Evolutionary conservation across 1,284 basidiomycete species (phyloP), one percentile per base, ranked within the genome.

Genomic region (Apiotrichum veenhuisii): DNA sequence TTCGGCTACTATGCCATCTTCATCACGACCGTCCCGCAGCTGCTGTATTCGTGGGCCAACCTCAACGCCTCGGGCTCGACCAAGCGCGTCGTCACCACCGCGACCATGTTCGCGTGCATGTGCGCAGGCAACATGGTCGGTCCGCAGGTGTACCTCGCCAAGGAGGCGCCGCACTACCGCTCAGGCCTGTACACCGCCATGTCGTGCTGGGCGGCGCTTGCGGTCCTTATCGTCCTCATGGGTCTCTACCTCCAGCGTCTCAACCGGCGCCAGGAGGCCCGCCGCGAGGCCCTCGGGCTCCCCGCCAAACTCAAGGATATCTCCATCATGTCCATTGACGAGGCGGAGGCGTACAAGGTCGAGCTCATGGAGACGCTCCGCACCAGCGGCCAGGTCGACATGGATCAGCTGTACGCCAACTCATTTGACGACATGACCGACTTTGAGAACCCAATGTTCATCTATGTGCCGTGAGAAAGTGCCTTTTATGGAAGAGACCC

Each of bases 111-210:
- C 41, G 68, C 51, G 14, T 64, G 62, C 25, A 61, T 66, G 10
- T 67, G 65, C 17, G 52, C 67, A 43, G 68, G 68, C 37, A 47
- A 50, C 46, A 61, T 68, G 38, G 58, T 72, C 52, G 72, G 72
- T 14, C 72, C 72, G 12, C 71, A 72, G 49, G 71, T 73, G 48
- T 74, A 73, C 64, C 64, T 73, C 14, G 38, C 59, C 18, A 25
- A 43, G 18, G 70, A 74, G 50, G 59, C 59, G 5, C 72, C 71
- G 1, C 48, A 60, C 41, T 72, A 73, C 63, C 62, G 58, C 54
- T 72, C 71, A n/a, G 71, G 71, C 50, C 66, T 72, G 18, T 69
- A 70, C 57, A 71, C 72, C 61, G 70, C 71, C 57, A 70, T 73
- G 42, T 59, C 55, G 12, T 72, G 65, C 48, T 71, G 66, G 69